Evolutionary conservation across 768 basidiomycete genomes (phyloP).

Genomic region (Trametes villosa): DNA sequence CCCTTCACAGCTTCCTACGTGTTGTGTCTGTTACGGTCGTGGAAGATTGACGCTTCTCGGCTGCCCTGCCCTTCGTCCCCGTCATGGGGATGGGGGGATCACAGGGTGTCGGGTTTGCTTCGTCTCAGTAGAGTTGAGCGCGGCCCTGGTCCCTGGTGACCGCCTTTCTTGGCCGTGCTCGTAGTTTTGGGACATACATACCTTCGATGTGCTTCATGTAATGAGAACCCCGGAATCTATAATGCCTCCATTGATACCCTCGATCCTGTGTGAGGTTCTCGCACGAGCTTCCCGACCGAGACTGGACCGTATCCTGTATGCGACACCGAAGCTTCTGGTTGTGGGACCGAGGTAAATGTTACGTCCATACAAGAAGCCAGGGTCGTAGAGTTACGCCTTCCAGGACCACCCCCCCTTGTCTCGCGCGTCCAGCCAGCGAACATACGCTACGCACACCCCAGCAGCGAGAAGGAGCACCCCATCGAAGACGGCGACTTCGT

Average conservation of each 20-base stretch:
- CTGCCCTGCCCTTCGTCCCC: slow-evolving; percentile 51
- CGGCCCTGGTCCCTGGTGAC: slow-evolving; percentile 34
- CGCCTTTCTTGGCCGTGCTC: slow-evolving; percentile 44
- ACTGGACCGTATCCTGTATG: background rate
- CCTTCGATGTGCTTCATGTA: slow-evolving; percentile 1
- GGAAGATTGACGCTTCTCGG: slow-evolving; percentile 55
- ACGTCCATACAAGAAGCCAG: slow-evolving; percentile 6
- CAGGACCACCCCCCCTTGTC: slow-evolving; percentile 45
- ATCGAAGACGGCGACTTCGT: slow-evolving; percentile 44
- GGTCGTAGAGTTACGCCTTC: slow-evolving; percentile 38
- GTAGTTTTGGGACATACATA: slow-evolving; percentile 74
- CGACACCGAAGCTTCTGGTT: background rate
- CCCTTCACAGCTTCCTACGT: slow-evolving; percentile 45
- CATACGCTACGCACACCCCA: slow-evolving; percentile 44
- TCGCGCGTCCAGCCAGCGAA: slow-evolving; percentile 47
- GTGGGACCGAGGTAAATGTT: background rate
- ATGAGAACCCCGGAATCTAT: background rate
- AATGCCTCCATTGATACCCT: background rate
- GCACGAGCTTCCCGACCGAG: background rate
- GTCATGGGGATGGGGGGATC: slow-evolving; percentile 59
- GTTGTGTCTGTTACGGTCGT: slow-evolving; percentile 75
- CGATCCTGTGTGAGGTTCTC: background rate
- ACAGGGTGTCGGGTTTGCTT: slow-evolving; percentile 46
- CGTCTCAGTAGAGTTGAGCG: slow-evolving; percentile 70
- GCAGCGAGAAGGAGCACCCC: slow-evolving; percentile 42